These are phyloP conservation scores for Septoria linicola DNA, from an alignment of 2,329 filamentous ascomycete species.

Conservation along the genomic window DNA sequence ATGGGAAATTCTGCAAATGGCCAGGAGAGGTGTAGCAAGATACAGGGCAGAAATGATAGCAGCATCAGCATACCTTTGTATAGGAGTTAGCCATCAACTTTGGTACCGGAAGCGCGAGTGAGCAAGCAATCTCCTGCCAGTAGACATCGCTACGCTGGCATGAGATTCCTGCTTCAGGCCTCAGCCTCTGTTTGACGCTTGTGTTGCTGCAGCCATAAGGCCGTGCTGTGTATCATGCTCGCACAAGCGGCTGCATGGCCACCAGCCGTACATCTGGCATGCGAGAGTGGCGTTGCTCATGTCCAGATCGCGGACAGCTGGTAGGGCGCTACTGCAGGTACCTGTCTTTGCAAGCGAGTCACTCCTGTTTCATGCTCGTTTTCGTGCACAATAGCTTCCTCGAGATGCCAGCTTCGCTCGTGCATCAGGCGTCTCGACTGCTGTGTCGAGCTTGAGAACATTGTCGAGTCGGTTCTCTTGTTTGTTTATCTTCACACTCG, in stretches of 20 bases:
- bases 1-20: conserved; percentile 7
- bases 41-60: conserved; percentile 33
- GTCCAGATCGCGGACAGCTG: background rate
- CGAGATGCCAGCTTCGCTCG: background rate
- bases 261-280: conserved; percentile 20
- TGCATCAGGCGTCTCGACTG: no score
- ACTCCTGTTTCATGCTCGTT: conserved; percentile 10
- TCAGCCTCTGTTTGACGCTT: conserved; percentile 19
- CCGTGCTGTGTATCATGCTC: conserved; percentile 21
- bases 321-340: conserved; percentile 11
- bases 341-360: background rate
- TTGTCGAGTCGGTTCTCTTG: no score
- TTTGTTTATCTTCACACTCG: no score
- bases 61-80: conserved; percentile 41
- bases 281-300: conserved; percentile 18
- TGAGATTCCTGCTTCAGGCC: conserved; percentile 7
- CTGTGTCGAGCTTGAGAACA: no score
- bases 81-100: conserved; percentile 6
- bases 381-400: background rate
- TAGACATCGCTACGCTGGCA: conserved; percentile 12
- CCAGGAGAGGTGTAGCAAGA: conserved; percentile 5
- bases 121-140: conserved; percentile 15
- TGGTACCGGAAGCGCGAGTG: conserved; percentile 3
- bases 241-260: conserved; percentile 18
- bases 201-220: conserved; percentile 13